Evolutionary conservation across 176 grass and related monocot genomes (phyloP).

Genomic region (Avena eriantha): DNA sequence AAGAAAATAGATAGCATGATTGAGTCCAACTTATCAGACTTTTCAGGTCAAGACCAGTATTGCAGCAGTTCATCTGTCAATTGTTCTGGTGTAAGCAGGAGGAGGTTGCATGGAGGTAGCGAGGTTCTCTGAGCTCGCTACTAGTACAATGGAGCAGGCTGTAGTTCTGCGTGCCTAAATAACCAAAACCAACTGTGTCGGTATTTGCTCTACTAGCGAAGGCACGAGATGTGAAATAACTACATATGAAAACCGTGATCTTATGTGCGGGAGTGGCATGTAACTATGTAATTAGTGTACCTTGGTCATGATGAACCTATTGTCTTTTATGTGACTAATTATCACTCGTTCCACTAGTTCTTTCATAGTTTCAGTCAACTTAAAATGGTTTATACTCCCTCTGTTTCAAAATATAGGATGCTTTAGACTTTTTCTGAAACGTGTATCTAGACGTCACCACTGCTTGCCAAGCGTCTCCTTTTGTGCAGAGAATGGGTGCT

Average conservation of each 20-base stretch:
- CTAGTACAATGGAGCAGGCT: background rate
- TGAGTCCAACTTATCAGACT: conserved; percentile 38
- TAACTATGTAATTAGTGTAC: background rate
- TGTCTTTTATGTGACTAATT: background rate
- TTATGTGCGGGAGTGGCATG: background rate
- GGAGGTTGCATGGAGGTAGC: conserved; percentile 36
- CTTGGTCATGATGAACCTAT: background rate
- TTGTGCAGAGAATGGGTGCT: no score
- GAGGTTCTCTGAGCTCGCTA: conserved; percentile 28
- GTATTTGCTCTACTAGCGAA: background rate
- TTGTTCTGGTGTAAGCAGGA: conserved; percentile 41
- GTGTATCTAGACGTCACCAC: no score
- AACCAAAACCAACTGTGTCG: background rate
- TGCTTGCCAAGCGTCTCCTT: no score
- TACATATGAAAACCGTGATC: background rate
- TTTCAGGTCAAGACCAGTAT: conserved; percentile 27
- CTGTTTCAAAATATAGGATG: no score
- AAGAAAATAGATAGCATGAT: conserved; percentile 59
- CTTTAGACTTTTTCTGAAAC: no score
- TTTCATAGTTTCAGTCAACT: background rate
- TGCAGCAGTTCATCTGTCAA: background rate
- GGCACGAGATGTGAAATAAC: background rate
- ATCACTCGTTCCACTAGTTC: background rate
- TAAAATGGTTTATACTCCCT: no score
- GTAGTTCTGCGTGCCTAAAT: background rate